A percentile compares a stretch with the other conserved stretches of the same genome.
Conservation (phyloP, 2,329 filamentous ascomycete genomes). For the Sordariomycetes sp. region DNA sequence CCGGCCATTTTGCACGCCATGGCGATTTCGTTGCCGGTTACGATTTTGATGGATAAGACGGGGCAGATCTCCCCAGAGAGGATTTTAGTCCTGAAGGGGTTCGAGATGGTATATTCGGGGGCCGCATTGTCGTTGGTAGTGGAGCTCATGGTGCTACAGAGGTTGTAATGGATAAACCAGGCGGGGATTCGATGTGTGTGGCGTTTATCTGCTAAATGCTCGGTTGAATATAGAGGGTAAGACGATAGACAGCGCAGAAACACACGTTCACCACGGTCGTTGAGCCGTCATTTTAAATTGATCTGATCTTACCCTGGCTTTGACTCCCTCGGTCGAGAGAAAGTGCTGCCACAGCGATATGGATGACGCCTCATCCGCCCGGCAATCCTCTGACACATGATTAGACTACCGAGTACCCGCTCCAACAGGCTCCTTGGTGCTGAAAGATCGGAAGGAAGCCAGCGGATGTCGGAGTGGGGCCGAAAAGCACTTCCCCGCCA, state of each 20-base stretch:
- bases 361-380: not conserved
- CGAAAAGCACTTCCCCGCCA: too few species aligned
- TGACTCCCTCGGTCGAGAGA: not conserved
- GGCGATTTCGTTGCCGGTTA: conserved; percentile 21
- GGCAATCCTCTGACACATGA: not conserved
- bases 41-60: conserved; percentile 15
- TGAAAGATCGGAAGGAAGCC: too few species aligned
- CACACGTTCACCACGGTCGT: not conserved
- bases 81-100: conserved; percentile 2
- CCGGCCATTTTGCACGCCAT: conserved; percentile 28
- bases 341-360: not conserved
- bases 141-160: not conserved
- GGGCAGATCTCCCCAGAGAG: conserved; percentile 1
- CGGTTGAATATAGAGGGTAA: not conserved
- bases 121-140: not conserved
- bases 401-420: too few species aligned
- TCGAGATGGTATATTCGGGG: not conserved
- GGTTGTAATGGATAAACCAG: not conserved
- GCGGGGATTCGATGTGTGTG: not conserved
- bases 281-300: not conserved
- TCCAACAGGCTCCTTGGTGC: too few species aligned
- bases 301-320: not conserved
- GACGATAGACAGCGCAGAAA: not conserved
- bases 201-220: not conserved
- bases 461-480: not conserved